Base-by-base conservation (phyloP, 2,329 filamentous ascomycete genomes). In the Colletotrichum sp. region DNA sequence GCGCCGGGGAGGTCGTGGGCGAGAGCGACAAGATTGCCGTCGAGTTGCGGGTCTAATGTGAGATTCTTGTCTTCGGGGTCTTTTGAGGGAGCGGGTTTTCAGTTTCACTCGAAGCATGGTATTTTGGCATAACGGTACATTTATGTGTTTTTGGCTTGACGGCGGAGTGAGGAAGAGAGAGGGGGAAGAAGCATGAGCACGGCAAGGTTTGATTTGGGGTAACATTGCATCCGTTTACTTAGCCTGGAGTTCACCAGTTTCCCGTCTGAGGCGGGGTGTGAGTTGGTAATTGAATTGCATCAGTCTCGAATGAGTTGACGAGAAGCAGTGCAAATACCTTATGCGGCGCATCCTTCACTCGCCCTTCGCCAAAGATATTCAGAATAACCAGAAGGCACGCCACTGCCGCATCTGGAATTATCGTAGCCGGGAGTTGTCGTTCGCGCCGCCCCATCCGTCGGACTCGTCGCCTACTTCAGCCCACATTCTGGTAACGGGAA, bases 21-120 rank as follows among this genome's bases (percentile, higher is more conserved):
- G 57, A 64, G 62, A 62, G 44, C 13, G 76, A 78, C 57, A 77
- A 71, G 69, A 77, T 78, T 49, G 75, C 71, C n/a, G 75, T 78
- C 24, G 75, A 78, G 77, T 60, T 78, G 52, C 68, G 77, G 28
- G 32, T 34, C 12, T 34, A 13, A 34, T 3, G 32, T 34, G 32
- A 34, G 32, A 34, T 32, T 32, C 32, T 32, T 32, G 5, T 32
- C 32, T 32, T 32, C 32, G 32, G 32, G 32, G 32, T 32, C 32
- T 32, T 32, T 32, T 2, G 32, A 32, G 32, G 30, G 26, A 13
- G 30, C 32, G 28, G 59, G 16, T 62, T 34, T 0, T 60, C 15
- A 10, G 6, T 32, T 34, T 36, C 2, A 62, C 44, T 52, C n/a
- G 28, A 32, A 8, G 18, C 30, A 62, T 36, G 59, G 13, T 34